These are phyloP conservation scores for Vaccinium macrocarpon DNA, from an alignment of 148 eudicot genomes.

Conservation along the genomic window DNA sequence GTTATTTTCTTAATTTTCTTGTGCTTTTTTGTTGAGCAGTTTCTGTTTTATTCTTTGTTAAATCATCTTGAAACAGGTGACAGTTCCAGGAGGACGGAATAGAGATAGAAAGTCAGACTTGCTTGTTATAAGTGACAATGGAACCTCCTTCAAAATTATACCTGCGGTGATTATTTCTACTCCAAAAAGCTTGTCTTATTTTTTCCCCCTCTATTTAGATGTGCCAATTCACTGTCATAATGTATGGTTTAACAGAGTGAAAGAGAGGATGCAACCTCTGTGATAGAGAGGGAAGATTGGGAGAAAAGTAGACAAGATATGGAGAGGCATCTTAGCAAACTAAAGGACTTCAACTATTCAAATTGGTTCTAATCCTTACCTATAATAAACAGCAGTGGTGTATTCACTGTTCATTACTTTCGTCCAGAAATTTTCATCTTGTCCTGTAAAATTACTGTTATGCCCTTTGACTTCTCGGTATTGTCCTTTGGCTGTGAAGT, in stretches of 20 bases:
- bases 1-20: neutral
- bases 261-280: slow-evolving; percentile 78
- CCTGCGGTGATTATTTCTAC: slow-evolving; percentile 42
- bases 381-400: no score
- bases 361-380: slow-evolving; percentile 68
- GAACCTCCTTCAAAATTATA: slow-evolving; percentile 77
- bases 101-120: slow-evolving; percentile 82
- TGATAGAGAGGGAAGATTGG: slow-evolving; percentile 92
- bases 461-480: no score
- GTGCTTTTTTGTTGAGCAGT: neutral
- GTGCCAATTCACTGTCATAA: slow-evolving; percentile 12
- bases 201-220: neutral
- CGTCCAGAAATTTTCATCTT: no score
- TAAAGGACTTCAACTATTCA: slow-evolving; percentile 80
- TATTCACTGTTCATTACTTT: no score
- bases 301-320: slow-evolving; percentile 62
- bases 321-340: slow-evolving; percentile 88
- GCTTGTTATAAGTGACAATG: slow-evolving; percentile 83
- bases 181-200: neutral
- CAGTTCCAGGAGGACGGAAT: slow-evolving; percentile 75
- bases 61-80: slow-evolving; percentile 49
- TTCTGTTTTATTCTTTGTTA: slow-evolving; percentile 7
- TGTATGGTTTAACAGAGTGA: slow-evolving; percentile 48
- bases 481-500: no score
- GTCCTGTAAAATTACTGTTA: no score